phyloP scores from a whole-genome alignment of 176 grass and related monocot species.

The Bromus sterilis region DNA sequence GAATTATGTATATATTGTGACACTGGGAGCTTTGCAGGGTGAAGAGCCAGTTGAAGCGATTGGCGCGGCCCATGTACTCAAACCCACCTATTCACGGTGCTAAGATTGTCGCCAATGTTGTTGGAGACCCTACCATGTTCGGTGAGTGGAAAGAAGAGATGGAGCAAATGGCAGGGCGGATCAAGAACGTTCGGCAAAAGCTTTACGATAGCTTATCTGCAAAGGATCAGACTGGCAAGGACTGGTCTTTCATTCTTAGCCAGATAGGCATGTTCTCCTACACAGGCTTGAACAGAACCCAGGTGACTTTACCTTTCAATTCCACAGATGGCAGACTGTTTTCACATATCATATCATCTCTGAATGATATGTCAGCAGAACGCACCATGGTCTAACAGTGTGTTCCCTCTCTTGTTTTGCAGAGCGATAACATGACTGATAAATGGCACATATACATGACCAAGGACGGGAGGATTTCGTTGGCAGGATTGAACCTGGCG shows the following conservation, averaged over 20 bases:
- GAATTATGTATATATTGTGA: background rate
- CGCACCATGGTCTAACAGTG: background rate
- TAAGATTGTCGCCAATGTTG: constrained; percentile 84
- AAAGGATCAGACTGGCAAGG: constrained; percentile 81
- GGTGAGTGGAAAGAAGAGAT: constrained; percentile 96
- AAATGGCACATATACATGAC: constrained; percentile 99
- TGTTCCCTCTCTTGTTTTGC: background rate
- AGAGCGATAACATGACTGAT: constrained; percentile 87
- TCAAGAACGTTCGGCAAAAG: constrained; percentile 85
- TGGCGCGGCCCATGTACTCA: constrained; percentile 93
- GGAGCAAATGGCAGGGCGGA: constrained; percentile 84
- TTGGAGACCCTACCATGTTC: constrained; percentile 81
- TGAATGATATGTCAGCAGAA: background rate
- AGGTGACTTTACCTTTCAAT: constrained; percentile 33
- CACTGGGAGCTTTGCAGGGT: constrained; percentile 41
- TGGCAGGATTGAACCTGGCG: constrained; percentile 68
- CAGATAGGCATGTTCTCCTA: constrained; percentile 99
- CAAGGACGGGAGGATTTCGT: constrained; percentile 90
- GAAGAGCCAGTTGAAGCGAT: constrained; percentile 95
- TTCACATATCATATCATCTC: background rate
- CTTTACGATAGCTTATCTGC: constrained; percentile 63
- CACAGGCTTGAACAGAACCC: constrained; percentile 78
- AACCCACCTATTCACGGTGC: constrained; percentile 93
- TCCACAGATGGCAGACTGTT: background rate
- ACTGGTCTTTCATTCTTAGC: constrained; percentile 89